Evolutionary conservation across 2,329 filamentous ascomycete species (phyloP).

Genomic region (Penicillium sp.): DNA sequence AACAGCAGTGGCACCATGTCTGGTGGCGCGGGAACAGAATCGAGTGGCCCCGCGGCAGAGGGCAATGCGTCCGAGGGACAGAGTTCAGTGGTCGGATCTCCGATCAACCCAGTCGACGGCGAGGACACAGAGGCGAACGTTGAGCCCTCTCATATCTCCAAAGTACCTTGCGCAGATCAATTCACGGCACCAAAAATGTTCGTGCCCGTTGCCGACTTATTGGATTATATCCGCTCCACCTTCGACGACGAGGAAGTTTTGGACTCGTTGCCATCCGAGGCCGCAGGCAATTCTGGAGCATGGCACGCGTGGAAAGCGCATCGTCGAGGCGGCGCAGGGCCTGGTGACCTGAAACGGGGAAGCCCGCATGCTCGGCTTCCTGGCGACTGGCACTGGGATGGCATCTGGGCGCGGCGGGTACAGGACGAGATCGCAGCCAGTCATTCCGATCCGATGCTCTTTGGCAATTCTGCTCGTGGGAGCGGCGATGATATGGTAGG

Average conservation of each 20-base stretch:
- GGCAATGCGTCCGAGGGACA: not conserved
- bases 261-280: conserved; percentile 72
- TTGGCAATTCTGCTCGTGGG: conserved; percentile 56
- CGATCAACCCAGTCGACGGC: not conserved
- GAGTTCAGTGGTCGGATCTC: not conserved
- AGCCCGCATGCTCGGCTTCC: conserved; percentile 54
- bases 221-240: conserved; percentile 74
- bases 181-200: conserved; percentile 32
- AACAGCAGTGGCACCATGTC: conserved; percentile 27
- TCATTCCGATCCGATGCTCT: conserved; percentile 73
- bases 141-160: conserved; percentile 3
- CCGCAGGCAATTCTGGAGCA: conserved; percentile 82
- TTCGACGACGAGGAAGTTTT: conserved; percentile 75
- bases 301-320: conserved; percentile 90
- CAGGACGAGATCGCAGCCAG: conserved; percentile 72
- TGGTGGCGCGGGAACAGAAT: conserved; percentile 1
- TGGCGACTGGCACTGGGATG: conserved; percentile 95
- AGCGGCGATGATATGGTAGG: conserved; percentile 66
- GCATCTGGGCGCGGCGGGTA: conserved; percentile 89
- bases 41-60: not conserved
- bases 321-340: conserved; percentile 42
- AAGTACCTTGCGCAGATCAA: conserved; percentile 15
- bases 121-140: conserved; percentile 3
- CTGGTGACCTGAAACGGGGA: conserved; percentile 39
- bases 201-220: conserved; percentile 60